phyloP scores from a whole-genome alignment of 148 eudicot species.

The Arctostaphylos glauca region DNA sequence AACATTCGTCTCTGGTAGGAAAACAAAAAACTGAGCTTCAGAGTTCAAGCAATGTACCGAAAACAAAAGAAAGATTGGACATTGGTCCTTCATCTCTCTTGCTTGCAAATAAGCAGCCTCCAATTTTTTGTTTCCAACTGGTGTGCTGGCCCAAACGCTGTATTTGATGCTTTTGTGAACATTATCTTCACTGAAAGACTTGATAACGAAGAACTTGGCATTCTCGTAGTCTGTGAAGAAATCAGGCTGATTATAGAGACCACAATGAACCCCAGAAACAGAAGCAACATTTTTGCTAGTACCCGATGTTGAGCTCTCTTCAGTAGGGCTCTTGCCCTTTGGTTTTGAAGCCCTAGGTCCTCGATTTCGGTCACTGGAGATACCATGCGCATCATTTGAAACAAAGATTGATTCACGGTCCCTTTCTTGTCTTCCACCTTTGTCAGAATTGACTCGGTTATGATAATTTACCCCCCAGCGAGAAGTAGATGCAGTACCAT shows the following conservation, averaged over 20 bases:
- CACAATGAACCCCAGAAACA: conserved; percentile 45
- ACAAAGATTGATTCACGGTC: conserved; percentile 45
- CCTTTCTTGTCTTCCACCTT: conserved; percentile 61
- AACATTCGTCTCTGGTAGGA: not conserved
- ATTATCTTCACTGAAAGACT: conserved; percentile 97
- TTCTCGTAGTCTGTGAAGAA: conserved; percentile 69
- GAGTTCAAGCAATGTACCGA: conserved; percentile 54
- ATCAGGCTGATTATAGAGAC: conserved; percentile 57
- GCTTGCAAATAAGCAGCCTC: conserved; percentile 86
- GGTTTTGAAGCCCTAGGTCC: conserved; percentile 91
- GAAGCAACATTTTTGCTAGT: conserved; percentile 44
- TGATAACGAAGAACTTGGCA: conserved; percentile 88
- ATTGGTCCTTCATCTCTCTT: conserved; percentile 57
- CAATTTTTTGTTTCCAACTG: conserved; percentile 86
- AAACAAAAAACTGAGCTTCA: conserved; percentile 12
- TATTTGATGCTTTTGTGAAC: conserved; percentile 95
- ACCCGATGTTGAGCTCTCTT: conserved; percentile 36
- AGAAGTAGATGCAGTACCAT: conserved; percentile 42
- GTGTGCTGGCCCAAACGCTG: conserved; percentile 89
- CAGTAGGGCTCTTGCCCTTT: conserved; percentile 50
- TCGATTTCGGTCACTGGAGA: conserved; percentile 76
- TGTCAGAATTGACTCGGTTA: conserved; percentile 49
- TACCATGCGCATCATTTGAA: conserved; percentile 37
- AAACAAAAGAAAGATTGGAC: conserved; percentile 87
- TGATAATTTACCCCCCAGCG: conserved; percentile 47